Conservation (phyloP, 345 rosid genomes). For the Iberis pinnata region DNA sequence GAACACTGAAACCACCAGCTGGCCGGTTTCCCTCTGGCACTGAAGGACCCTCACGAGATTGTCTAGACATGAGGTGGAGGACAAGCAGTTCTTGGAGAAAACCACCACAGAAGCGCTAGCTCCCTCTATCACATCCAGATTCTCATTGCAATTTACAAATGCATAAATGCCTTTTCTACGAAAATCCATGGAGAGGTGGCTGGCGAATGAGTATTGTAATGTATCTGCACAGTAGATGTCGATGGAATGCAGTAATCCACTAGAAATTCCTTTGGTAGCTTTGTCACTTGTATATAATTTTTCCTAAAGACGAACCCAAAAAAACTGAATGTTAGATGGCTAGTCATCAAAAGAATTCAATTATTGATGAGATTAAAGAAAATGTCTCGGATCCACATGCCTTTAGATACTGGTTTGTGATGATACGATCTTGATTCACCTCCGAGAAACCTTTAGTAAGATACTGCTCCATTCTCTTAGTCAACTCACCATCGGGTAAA, state of each 20-base stretch:
- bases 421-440: too few relatives aligned
- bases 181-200: slow-evolving; percentile 13
- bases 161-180: neutral
- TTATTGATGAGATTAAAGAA: too few relatives aligned
- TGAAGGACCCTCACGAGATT: neutral
- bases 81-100: neutral
- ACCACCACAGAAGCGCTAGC: neutral
- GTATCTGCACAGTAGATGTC: neutral
- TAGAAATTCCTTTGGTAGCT: neutral
- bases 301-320: too few relatives aligned
- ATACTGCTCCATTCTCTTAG: too few relatives aligned
- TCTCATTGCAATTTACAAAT: neutral
- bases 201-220: slow-evolving; percentile 13
- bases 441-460: too few relatives aligned
- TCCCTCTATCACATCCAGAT: neutral
- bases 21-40: neutral
- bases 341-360: too few relatives aligned
- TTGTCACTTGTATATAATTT: too few relatives aligned
- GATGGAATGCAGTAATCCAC: too few relatives aligned
- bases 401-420: too few relatives aligned
- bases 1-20: slow-evolving; percentile 22
- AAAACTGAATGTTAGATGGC: too few relatives aligned
- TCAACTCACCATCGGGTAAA: too few relatives aligned
- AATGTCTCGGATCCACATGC: too few relatives aligned
- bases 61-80: neutral